Evolutionary conservation across 2,329 filamentous ascomycete genomes (phyloP).

Genomic region (Neopestalotiopsis sp.): DNA sequence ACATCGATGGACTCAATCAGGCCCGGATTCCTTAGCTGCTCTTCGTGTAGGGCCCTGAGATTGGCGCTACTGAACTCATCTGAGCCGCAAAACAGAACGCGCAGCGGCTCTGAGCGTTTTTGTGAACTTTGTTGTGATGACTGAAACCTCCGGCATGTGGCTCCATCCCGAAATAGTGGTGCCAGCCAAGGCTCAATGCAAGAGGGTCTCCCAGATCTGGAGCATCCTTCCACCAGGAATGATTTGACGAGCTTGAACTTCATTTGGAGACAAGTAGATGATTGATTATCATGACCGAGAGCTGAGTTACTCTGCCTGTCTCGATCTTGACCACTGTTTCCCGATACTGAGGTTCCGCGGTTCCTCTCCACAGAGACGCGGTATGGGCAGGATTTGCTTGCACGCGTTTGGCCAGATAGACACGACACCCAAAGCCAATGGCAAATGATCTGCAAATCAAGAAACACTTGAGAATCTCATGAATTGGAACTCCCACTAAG

Average conservation of each 20-base stretch:
- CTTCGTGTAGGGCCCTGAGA: constrained; percentile 70
- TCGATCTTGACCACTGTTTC: not conserved
- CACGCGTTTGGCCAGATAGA: not conserved
- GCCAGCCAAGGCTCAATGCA: not conserved
- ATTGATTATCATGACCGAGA: not conserved
- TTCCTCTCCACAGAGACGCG: not conserved
- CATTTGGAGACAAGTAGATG: not conserved
- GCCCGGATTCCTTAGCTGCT: constrained; percentile 56
- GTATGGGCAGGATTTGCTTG: not conserved
- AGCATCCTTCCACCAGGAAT: constrained; percentile 6
- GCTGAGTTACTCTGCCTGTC: not conserved
- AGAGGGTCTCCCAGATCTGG: not conserved
- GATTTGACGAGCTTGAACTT: not conserved
- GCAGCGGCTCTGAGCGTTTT: constrained; percentile 64
- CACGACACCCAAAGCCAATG: too few relatives aligned
- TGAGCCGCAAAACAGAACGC: constrained; percentile 92
- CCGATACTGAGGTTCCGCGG: not conserved
- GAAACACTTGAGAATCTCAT: too few relatives aligned
- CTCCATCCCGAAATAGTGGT: constrained; percentile 4
- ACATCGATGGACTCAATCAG: constrained; percentile 83
- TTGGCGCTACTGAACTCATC: constrained; percentile 88
- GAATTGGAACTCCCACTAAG: too few relatives aligned
- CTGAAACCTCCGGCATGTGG: constrained; percentile 2
- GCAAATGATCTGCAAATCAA: too few relatives aligned
- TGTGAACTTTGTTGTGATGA: not conserved